Conservation (phyloP, 805 yeast genomes). For the Limtongia smithiae region DNA sequence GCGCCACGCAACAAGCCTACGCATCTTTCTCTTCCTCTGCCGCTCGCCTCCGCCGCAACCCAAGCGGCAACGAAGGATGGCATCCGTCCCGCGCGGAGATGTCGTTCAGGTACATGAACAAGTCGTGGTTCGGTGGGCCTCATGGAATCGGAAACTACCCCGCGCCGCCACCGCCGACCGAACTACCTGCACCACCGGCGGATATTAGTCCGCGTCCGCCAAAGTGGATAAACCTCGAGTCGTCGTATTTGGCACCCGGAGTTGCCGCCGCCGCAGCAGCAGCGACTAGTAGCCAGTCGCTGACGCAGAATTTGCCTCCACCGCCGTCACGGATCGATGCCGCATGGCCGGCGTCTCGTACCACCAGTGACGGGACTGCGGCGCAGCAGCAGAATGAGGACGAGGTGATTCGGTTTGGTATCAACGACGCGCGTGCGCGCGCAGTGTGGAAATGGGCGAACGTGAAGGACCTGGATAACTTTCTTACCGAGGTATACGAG, state of each 20-base stretch:
- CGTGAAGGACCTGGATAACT: conserved; percentile 83
- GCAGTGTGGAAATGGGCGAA: conserved; percentile 97
- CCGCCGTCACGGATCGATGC: conserved; percentile 22
- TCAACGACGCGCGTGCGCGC: conserved; percentile 61
- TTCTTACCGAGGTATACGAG: conserved; percentile 73
- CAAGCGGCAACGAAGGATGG: conserved; percentile 18
- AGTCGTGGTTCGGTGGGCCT: conserved; percentile 20
- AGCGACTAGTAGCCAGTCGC: not conserved
- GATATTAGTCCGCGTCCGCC: conserved; percentile 20
- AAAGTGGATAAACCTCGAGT: conserved; percentile 24
- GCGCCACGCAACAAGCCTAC: no score
- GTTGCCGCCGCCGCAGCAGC: not conserved
- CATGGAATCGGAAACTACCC: conserved; percentile 25
- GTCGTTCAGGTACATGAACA: conserved; percentile 22
- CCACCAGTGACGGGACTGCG: conserved; percentile 1
- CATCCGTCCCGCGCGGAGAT: conserved; percentile 25
- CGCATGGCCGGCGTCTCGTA: conserved; percentile 1
- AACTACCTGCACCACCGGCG: conserved; percentile 27
- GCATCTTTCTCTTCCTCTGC: not conserved
- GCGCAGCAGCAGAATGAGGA: not conserved
- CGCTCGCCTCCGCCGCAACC: not conserved
- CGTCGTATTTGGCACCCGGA: conserved; percentile 19
- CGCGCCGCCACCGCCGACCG: conserved; percentile 25
- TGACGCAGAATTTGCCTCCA: conserved; percentile 24
- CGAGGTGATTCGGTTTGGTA: conserved; percentile 39